A percentile compares a stretch with the other conserved stretches of the same genome.
Conservation (phyloP, 2,329 filamentous ascomycete genomes). For the Kalmusia sp. region DNA sequence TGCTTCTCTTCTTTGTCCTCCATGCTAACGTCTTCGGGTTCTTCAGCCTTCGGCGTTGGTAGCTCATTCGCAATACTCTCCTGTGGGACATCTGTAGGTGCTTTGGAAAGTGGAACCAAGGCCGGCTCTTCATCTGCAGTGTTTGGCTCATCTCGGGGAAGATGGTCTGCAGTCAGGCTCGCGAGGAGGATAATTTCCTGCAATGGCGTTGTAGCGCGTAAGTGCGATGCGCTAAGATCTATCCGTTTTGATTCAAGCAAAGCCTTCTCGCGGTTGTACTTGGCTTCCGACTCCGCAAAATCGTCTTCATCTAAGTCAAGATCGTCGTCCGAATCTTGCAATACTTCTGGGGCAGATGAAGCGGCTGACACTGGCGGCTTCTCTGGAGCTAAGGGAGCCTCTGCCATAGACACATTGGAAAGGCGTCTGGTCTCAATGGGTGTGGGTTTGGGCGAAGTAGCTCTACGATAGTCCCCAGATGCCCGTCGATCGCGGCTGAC, state of each 20-base stretch:
- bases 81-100: slow-evolving; percentile 15
- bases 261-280: slow-evolving; percentile 55
- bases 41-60: slow-evolving; percentile 45
- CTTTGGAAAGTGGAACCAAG: slow-evolving; percentile 20
- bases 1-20: slow-evolving; percentile 32
- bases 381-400: slow-evolving; percentile 34
- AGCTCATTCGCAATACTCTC: slow-evolving; percentile 33
- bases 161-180: slow-evolving; percentile 43
- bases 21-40: slow-evolving; percentile 40
- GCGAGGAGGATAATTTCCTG: slow-evolving; percentile 52
- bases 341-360: slow-evolving; percentile 38
- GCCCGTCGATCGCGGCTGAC: slow-evolving; percentile 27
- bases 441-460: slow-evolving; percentile 31
- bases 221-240: slow-evolving; percentile 50
- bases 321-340: slow-evolving; percentile 55
- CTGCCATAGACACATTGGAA: slow-evolving; percentile 45
- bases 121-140: slow-evolving; percentile 26
- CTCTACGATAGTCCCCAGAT: slow-evolving; percentile 29
- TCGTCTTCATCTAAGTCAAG: slow-evolving; percentile 55
- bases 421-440: slow-evolving; percentile 39
- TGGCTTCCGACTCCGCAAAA: slow-evolving; percentile 54
- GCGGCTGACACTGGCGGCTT: slow-evolving; percentile 38
- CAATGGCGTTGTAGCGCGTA: slow-evolving; percentile 53
- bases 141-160: slow-evolving; percentile 28
- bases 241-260: slow-evolving; percentile 52